Evolutionary conservation across 805 yeast species (phyloP).

Genomic region (Wickerhamomyces canadensis): DNA sequence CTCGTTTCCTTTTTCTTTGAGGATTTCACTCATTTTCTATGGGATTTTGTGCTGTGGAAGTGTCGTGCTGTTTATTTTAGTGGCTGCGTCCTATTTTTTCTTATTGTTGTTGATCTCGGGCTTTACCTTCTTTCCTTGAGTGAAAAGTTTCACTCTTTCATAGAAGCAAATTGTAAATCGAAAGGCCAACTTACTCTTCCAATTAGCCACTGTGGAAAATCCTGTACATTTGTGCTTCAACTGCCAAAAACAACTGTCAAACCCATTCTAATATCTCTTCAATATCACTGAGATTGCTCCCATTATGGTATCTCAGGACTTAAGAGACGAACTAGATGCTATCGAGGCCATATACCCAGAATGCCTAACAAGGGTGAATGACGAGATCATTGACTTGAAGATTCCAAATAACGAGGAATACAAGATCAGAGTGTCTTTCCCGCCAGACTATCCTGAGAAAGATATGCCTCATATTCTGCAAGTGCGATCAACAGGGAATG

Average conservation of each 20-base stretch:
- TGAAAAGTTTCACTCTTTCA: no score
- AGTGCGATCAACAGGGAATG: constrained; percentile 33
- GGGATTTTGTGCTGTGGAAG: no score
- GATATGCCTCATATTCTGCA: constrained; percentile 60
- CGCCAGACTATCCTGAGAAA: constrained; percentile 58
- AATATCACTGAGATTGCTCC: not conserved
- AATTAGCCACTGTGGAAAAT: no score
- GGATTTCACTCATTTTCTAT: constrained; percentile 24
- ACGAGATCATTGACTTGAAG: constrained; percentile 37
- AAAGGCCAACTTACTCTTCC: no score
- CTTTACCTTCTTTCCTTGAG: no score
- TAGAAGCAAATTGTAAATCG: no score
- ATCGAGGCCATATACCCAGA: constrained; percentile 86
- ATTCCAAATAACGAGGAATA: constrained; percentile 61
- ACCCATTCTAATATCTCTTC: no score
- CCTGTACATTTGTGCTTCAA: no score
- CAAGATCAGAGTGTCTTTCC: constrained; percentile 65
- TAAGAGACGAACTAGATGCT: constrained; percentile 71
- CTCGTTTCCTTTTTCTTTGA: constrained; percentile 43
- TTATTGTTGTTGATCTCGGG: not conserved
- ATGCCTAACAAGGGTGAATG: constrained; percentile 33
- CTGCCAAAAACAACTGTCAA: no score
- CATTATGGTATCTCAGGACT: constrained; percentile 37
- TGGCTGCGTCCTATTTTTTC: no score
- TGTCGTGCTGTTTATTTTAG: no score